A percentile compares a stretch with the other conserved stretches of the same genome.
phyloP scores from a whole-genome alignment of 2,329 filamentous ascomycete species.

The Aspergillus carbonarius region DNA sequence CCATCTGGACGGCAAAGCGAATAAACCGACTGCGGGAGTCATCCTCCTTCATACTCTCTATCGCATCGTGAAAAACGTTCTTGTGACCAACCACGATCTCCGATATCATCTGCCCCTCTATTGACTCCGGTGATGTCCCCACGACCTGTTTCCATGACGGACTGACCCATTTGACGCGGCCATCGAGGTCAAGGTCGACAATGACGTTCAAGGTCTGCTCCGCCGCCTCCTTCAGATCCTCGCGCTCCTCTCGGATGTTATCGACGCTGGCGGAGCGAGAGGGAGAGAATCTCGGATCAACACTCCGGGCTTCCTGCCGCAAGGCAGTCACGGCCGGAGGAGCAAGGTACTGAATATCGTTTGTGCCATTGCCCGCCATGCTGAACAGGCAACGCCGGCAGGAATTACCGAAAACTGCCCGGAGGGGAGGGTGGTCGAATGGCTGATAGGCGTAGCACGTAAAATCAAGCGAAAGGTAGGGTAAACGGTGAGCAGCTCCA shows the following conservation, averaged over 20 bases:
- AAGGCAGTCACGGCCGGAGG: constrained; percentile 46
- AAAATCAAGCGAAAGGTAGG: constrained; percentile 4
- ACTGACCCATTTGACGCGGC: constrained; percentile 91
- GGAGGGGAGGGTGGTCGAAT: constrained; percentile 5
- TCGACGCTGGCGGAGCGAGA: constrained; percentile 74
- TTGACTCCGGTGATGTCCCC: constrained; percentile 69
- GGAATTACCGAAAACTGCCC: constrained; percentile 10
- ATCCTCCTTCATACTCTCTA: constrained; percentile 87
- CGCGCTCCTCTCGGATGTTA: constrained; percentile 87
- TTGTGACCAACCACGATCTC: constrained; percentile 81
- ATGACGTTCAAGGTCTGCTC: constrained; percentile 97
- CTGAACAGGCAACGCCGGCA: constrained; percentile 24
- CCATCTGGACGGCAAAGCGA: constrained; percentile 72
- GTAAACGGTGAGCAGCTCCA: constrained; percentile 21
- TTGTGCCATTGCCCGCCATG: constrained; percentile 45
- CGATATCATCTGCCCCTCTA: constrained; percentile 74
- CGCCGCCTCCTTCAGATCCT: constrained; percentile 91
- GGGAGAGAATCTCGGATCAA: constrained; percentile 32
- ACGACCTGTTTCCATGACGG: constrained; percentile 94
- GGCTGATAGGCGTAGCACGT: constrained; percentile 7
- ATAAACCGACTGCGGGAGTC: constrained; percentile 91
- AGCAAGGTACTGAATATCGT: constrained; percentile 42
- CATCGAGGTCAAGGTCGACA: constrained; percentile 87
- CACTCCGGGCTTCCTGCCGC: constrained; percentile 43
- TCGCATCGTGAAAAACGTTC: constrained; percentile 74